A percentile compares a stretch with the other conserved stretches of the same genome.
Conservation (phyloP, 495 filamentous ascomycete species). For the Aspergillus panamensis region DNA sequence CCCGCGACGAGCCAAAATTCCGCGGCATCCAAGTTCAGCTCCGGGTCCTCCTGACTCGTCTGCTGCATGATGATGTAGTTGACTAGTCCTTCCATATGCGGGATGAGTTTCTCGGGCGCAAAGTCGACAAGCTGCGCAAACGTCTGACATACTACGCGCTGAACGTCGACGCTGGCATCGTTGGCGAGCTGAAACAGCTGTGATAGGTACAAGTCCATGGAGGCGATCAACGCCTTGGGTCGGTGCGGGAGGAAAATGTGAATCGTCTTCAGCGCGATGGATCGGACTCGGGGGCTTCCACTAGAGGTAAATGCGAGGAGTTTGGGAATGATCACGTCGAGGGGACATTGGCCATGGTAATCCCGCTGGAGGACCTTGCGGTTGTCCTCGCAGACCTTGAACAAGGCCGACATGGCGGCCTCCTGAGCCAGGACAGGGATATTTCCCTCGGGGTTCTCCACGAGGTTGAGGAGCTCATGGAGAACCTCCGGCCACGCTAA, state of each 20-base stretch:
- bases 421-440: slow-evolving; percentile 72
- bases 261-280: slow-evolving; percentile 73
- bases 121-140: slow-evolving; percentile 92
- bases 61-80: slow-evolving; percentile 92
- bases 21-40: slow-evolving; percentile 89
- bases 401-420: slow-evolving; percentile 86
- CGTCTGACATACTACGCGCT: slow-evolving; percentile 85
- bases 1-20: slow-evolving; percentile 97
- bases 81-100: slow-evolving; percentile 84
- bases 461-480: slow-evolving; percentile 70
- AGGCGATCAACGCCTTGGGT: slow-evolving; percentile 68
- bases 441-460: slow-evolving; percentile 68
- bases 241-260: slow-evolving; percentile 87
- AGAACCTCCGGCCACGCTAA: slow-evolving; percentile 89
- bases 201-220: slow-evolving; percentile 75
- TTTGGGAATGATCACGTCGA: slow-evolving; percentile 87
- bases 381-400: slow-evolving; percentile 97
- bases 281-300: slow-evolving; percentile 68
- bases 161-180: slow-evolving; percentile 72
- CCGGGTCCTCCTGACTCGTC: slow-evolving; percentile 75
- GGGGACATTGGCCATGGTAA: slow-evolving; percentile 77
- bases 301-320: slow-evolving; percentile 81
- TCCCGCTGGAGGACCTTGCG: slow-evolving; percentile 80
- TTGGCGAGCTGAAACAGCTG: slow-evolving; percentile 75
- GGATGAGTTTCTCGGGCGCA: slow-evolving; percentile 81